Percentiles rank a stretch among this genome's conserved stretches.
Evolutionary conservation across 768 basidiomycete genomes (phyloP).

Genomic region (Leccinum aurantiacum): DNA sequence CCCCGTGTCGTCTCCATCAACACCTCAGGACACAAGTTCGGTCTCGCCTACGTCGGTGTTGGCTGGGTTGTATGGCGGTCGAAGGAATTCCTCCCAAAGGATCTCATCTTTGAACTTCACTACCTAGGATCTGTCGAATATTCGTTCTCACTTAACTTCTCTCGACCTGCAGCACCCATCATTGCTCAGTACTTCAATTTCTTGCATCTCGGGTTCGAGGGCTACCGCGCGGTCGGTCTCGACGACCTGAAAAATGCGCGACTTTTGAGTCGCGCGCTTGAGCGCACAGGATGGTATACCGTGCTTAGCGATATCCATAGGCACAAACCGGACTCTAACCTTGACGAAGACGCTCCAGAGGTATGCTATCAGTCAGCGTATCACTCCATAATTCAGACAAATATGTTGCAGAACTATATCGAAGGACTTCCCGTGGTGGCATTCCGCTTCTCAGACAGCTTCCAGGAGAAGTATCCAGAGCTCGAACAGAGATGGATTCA

Average conservation of each 20-base stretch:
- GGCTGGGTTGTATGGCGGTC: constrained; percentile 68
- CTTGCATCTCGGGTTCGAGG: constrained; percentile 58
- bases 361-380: constrained; percentile 34
- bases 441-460: constrained; percentile 55
- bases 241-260: constrained; percentile 59
- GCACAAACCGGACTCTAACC: constrained; percentile 29
- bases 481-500: constrained; percentile 62
- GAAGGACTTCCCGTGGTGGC: constrained; percentile 55
- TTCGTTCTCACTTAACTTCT: constrained; percentile 67
- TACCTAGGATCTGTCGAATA: constrained; percentile 65
- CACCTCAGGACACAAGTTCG: constrained; percentile 62
- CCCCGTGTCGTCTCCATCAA: constrained; percentile 62
- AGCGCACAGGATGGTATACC: constrained; percentile 50
- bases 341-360: constrained; percentile 57
- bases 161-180: constrained; percentile 59
- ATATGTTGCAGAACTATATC: constrained; percentile 37
- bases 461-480: constrained; percentile 51
- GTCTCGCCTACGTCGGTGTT: constrained; percentile 55
- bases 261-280: constrained; percentile 63
- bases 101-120: constrained; percentile 65
- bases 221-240: constrained; percentile 47
- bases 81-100: constrained; percentile 58
- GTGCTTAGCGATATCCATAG: constrained; percentile 59
- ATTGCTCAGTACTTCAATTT: constrained; percentile 66
- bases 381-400: background rate